Evolutionary conservation across 2,329 filamentous ascomycete species (phyloP), one percentile per base, ranked within the genome.

Genomic region (Cyclaneusma minus): DNA sequence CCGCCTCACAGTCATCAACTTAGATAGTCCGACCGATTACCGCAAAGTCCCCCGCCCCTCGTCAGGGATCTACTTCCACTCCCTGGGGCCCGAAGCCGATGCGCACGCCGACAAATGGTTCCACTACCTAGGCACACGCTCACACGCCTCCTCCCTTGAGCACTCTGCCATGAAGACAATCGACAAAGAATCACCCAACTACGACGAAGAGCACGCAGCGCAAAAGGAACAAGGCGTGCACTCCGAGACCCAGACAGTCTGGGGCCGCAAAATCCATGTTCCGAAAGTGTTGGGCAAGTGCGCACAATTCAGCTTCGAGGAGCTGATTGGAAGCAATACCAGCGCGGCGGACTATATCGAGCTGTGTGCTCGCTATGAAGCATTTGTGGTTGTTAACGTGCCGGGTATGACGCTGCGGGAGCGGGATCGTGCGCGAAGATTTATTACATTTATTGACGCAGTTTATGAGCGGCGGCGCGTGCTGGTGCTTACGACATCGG

Each of bases 361-460:
- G 52, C 62, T 98, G 30, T 81, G 82, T 53, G 69, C 82, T 30
- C 76, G 76, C 39, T 98, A 95, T 51, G 78, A 94, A 34, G 75
- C 85, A 2, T 95, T 98, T 44, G 70, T 98, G 36, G 68, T 98
- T 7, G 93, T 84, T 0, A 79, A 85, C 27, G 74, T 95, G 2
- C 89, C 89, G 0, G 81, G 77, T 5, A 95, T 98, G 89, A 89
- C 77, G 21, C 68, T 83, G 37, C 70, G 71, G 29, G 72, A 84
- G 44, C 71, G 89, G 12, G 89, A 98, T 54, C 64, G 93, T 20
- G 89, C 89, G 0, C 62, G 89, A 8, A 67, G 89, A 4, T 94
- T 98, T 52, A 98, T 98, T 49, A 98, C 87, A 0, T 94, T 98
- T 41, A 82, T 98, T 37, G 89, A 98, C 48, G 87, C 89, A 5